Evolutionary conservation across 2,329 filamentous ascomycete genomes (phyloP).

Genomic region (Beauveria brongniartii): DNA sequence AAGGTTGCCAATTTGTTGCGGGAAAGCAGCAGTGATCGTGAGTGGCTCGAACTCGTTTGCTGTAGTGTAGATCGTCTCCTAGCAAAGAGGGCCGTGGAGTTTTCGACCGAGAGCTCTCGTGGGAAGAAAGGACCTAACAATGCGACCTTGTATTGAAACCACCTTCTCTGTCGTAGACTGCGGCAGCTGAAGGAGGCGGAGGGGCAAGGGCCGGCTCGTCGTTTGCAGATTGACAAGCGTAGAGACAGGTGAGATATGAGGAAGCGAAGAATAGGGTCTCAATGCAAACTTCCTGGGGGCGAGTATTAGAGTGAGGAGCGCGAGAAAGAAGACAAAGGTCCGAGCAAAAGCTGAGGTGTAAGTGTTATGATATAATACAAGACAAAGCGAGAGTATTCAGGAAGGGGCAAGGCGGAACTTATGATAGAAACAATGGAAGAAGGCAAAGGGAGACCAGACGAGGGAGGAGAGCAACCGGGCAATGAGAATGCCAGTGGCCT

Average conservation of each 20-base stretch:
- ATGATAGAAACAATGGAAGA: slow-evolving; percentile 6
- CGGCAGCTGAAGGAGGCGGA: background rate
- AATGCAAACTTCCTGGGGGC: slow-evolving; percentile 60
- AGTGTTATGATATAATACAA: slow-evolving; percentile 13
- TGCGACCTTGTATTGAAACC: too few species aligned
- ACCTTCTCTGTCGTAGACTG: too few species aligned
- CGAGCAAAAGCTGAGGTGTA: slow-evolving; percentile 3
- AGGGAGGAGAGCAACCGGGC: too few species aligned
- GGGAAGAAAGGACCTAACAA: too few species aligned
- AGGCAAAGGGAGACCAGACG: too few species aligned
- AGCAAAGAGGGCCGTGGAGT: too few species aligned
- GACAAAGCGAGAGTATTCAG: slow-evolving; percentile 12
- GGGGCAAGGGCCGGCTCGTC: slow-evolving; percentile 9
- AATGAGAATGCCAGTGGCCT: too few species aligned
- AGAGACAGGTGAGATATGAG: slow-evolving; percentile 43
- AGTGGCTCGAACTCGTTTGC: slow-evolving; percentile 14
- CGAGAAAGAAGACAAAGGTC: slow-evolving; percentile 41
- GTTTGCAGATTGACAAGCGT: slow-evolving; percentile 24
- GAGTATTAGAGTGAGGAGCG: slow-evolving; percentile 23
- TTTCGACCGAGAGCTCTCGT: too few species aligned
- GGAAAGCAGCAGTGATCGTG: slow-evolving; percentile 28
- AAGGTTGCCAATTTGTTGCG: background rate
- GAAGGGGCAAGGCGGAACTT: slow-evolving; percentile 8
- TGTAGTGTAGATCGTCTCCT: background rate
- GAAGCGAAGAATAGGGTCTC: slow-evolving; percentile 68